Conservation (phyloP, 192 early-diverging fungal species). For the Paraglomus brasilianum region DNA sequence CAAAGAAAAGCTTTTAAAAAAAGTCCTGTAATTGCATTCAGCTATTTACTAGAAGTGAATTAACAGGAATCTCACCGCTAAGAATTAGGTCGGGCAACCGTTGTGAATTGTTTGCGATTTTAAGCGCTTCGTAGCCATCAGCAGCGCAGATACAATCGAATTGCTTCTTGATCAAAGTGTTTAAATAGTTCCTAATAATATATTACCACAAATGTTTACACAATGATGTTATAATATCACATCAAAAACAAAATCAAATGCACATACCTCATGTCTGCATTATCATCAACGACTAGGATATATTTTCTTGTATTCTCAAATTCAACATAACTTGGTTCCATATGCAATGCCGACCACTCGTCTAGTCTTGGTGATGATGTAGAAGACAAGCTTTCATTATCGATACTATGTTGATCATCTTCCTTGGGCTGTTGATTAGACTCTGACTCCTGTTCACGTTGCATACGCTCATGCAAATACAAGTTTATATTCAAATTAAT, state of each 20-base stretch:
- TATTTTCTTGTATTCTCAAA: slow-evolving; percentile 2
- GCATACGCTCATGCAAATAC: slow-evolving; percentile 35
- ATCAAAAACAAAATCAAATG: background rate
- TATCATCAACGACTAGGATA: slow-evolving; percentile 49
- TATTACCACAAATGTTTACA: background rate
- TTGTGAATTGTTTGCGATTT: background rate
- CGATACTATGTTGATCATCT: no score
- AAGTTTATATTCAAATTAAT: slow-evolving; percentile 33
- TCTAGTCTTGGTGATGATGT: no score
- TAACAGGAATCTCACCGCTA: slow-evolving; percentile 33
- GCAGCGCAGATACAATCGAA: slow-evolving; percentile 37
- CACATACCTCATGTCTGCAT: slow-evolving; percentile 44
- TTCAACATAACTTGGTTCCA: no score
- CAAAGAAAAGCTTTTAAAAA: slow-evolving; percentile 4
- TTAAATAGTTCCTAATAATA: slow-evolving; percentile 29
- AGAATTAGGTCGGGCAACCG: slow-evolving; percentile 34
- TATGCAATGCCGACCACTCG: no score
- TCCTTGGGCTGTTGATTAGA: background rate
- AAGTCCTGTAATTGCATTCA: background rate
- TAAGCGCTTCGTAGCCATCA: slow-evolving; percentile 41
- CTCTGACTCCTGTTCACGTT: slow-evolving; percentile 34
- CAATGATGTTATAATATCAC: background rate
- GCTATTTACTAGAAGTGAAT: slow-evolving; percentile 9
- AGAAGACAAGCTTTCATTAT: no score
- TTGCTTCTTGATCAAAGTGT: slow-evolving; percentile 37